phyloP scores from a whole-genome alignment of 257 asterid species.

The Nemophila menziesii region DNA sequence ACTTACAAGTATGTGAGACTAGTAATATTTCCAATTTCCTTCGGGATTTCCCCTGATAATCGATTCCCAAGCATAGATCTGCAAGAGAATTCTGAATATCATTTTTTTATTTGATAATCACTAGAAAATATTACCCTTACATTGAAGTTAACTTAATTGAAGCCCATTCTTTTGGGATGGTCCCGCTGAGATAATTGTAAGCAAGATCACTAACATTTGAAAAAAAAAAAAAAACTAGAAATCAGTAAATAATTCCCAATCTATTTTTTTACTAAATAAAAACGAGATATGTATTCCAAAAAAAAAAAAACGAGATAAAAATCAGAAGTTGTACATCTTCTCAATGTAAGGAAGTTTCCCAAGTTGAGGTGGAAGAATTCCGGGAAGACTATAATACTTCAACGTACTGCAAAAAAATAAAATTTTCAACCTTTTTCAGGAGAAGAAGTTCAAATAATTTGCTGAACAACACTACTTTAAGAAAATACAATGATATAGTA shows the following conservation, averaged over 20 bases:
- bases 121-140: constrained; percentile 26
- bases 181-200: constrained; percentile 63
- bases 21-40: constrained; percentile 51
- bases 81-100: constrained; percentile 22
- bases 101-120: constrained; percentile 4
- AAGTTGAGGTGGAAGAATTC: constrained; percentile 55
- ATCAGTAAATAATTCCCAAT: constrained; percentile 3
- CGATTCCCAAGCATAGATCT: constrained; percentile 84
- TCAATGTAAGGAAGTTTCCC: constrained; percentile 52
- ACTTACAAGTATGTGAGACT: constrained; percentile 81
- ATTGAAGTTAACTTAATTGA: constrained; percentile 37
- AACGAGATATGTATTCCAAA: not conserved
- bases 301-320: constrained; percentile 6
- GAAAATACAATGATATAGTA: not conserved
- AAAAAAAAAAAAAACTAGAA: constrained; percentile 1
- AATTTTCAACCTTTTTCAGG: not conserved
- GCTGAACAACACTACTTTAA: not conserved
- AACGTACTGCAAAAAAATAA: constrained; percentile 44
- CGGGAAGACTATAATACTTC: constrained; percentile 65
- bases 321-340: constrained; percentile 36
- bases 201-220: constrained; percentile 64
- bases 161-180: constrained; percentile 84
- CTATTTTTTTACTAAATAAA: constrained; percentile 1
- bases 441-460: constrained; percentile 1
- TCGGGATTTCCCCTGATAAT: constrained; percentile 77